Conservation (phyloP, 768 basidiomycete genomes). For the Naganishia antarctica region DNA sequence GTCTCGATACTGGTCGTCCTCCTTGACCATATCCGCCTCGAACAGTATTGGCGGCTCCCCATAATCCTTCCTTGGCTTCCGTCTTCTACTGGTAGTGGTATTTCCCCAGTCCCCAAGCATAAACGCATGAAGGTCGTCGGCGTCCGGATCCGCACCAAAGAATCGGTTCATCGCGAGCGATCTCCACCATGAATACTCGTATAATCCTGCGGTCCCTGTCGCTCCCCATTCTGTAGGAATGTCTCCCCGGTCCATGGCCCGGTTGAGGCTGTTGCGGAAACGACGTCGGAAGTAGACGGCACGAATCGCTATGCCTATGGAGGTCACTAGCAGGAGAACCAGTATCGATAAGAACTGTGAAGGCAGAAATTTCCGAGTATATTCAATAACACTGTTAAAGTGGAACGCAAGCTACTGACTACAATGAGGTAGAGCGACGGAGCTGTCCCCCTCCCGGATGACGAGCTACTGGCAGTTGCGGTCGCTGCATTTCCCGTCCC, state of each 20-base stretch:
- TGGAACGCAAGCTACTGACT: neutral
- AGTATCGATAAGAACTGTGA: conserved; percentile 20
- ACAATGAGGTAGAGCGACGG: conserved; percentile 9
- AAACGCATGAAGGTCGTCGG: conserved; percentile 3
- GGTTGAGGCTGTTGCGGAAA: conserved; percentile 16
- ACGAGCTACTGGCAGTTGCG: neutral
- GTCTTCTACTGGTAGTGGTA: neutral
- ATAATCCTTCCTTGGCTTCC: conserved; percentile 12
- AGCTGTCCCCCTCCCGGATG: neutral
- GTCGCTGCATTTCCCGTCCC: neutral
- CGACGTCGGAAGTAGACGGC: conserved; percentile 23
- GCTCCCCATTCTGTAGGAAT: conserved; percentile 4
- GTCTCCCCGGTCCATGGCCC: conserved; percentile 12
- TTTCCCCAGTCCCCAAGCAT: conserved; percentile 4
- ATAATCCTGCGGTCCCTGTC: neutral
- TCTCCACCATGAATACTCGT: conserved; percentile 14
- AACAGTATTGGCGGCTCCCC: conserved; percentile 1
- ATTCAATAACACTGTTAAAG: no score
- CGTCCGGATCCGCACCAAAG: conserved; percentile 11
- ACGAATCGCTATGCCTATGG: conserved; percentile 13
- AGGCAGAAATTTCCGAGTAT: neutral
- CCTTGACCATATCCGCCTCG: neutral
- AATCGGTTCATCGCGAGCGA: conserved; percentile 1
- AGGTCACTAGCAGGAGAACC: conserved; percentile 20
- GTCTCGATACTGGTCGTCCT: neutral